Percentiles rank a stretch among this genome's conserved stretches.
Evolutionary conservation across 129 eudicot species (phyloP).

Genomic region (Flaveria brownii): DNA sequence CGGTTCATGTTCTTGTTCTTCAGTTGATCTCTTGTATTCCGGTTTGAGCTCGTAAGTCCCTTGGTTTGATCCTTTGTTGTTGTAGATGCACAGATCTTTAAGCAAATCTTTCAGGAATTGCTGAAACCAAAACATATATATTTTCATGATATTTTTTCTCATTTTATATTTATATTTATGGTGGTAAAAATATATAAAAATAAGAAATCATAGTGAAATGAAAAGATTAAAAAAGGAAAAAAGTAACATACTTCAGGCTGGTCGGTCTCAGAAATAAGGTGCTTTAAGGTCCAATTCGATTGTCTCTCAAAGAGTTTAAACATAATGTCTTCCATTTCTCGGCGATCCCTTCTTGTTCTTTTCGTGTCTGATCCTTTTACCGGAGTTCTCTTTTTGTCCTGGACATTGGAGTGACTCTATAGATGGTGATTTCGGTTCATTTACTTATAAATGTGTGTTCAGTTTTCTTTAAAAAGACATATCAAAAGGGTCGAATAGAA

Average conservation of each 20-base stretch:
- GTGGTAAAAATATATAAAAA: neutral
- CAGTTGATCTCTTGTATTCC: constrained; percentile 65
- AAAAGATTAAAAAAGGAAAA: neutral
- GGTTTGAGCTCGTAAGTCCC: constrained; percentile 89
- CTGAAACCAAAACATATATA: constrained; percentile 42
- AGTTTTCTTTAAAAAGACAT: neutral
- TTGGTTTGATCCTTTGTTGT: constrained; percentile 89
- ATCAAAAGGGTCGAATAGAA: neutral
- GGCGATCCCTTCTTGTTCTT: constrained; percentile 86
- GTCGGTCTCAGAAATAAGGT: constrained; percentile 76
- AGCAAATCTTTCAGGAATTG: constrained; percentile 92
- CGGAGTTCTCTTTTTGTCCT: constrained; percentile 64
- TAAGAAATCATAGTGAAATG: neutral
- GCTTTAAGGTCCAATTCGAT: constrained; percentile 90
- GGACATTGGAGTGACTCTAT: constrained; percentile 19
- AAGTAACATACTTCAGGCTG: constrained; percentile 78
- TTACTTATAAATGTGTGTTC: neutral
- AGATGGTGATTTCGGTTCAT: neutral
- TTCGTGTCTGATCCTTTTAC: constrained; percentile 76
- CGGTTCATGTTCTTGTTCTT: constrained; percentile 50
- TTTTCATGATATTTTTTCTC: neutral
- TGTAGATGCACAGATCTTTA: constrained; percentile 77
- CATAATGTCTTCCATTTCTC: constrained; percentile 92
- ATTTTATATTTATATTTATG: neutral
- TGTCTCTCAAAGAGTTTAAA: constrained; percentile 84